phyloP scores from a whole-genome alignment of 805 yeast genomes.

The Candida tibetensis region DNA sequence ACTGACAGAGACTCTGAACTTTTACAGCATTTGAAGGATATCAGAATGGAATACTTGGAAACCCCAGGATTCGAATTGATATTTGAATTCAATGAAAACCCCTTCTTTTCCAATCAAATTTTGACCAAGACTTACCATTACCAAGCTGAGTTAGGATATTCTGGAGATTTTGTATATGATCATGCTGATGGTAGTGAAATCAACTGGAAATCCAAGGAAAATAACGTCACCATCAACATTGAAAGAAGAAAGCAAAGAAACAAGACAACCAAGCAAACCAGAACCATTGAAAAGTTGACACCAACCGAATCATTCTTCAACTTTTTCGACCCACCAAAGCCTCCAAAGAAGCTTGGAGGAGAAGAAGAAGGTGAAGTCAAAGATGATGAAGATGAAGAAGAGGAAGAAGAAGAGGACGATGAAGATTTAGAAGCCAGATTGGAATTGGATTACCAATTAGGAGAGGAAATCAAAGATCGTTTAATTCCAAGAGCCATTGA shows the following conservation, averaged over 20 bases:
- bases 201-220: constrained; percentile 77
- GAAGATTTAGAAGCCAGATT: constrained; percentile 78
- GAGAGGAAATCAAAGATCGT: constrained; percentile 94
- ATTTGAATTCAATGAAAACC: constrained; percentile 75
- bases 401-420: constrained; percentile 59
- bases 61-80: constrained; percentile 86
- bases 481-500: constrained; percentile 94
- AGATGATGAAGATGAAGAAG: constrained; percentile 38
- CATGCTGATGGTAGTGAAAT: constrained; percentile 91
- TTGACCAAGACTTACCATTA: constrained; percentile 88
- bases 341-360: constrained; percentile 47
- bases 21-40: constrained; percentile 61
- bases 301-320: constrained; percentile 95
- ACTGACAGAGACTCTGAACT: constrained; percentile 90
- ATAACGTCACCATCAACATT: constrained; percentile 78
- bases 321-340: constrained; percentile 91
- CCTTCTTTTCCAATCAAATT: constrained; percentile 68
- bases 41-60: constrained; percentile 74
- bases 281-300: constrained; percentile 90
- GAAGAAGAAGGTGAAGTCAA: constrained; percentile 53
- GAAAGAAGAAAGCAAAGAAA: constrained; percentile 98
- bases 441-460: constrained; percentile 91
- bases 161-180: constrained; percentile 95
- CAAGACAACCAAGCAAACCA: constrained; percentile 91
- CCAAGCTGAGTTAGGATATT: constrained; percentile 89